Evolutionary conservation across 176 grass and related monocot genomes (phyloP).

Genomic region (Pontederia crassipes): DNA sequence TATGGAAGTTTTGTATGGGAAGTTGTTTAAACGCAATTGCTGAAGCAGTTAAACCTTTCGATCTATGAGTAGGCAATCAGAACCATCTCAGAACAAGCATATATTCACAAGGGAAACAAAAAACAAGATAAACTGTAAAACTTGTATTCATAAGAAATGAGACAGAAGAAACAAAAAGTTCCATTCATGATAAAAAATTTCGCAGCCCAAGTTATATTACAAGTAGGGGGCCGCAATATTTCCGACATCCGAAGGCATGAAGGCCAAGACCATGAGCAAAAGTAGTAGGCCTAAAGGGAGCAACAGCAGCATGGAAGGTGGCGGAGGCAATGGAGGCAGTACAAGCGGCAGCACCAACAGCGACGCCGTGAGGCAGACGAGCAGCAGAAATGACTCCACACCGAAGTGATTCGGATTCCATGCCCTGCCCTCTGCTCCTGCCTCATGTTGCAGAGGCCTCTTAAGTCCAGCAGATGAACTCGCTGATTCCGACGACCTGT

Average conservation of each 20-base stretch:
- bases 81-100: too few species aligned
- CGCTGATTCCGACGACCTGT: not conserved
- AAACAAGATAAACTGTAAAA: too few species aligned
- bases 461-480: not conserved
- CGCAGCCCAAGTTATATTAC: slow-evolving; percentile 19
- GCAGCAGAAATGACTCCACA: slow-evolving; percentile 34
- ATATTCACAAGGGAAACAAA: too few species aligned
- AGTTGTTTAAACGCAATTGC: too few species aligned
- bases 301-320: slow-evolving; percentile 46
- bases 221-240: slow-evolving; percentile 39
- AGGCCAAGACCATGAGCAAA: slow-evolving; percentile 45
- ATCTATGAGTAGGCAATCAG: too few species aligned
- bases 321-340: slow-evolving; percentile 57
- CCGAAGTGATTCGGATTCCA: slow-evolving; percentile 36
- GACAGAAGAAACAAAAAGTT: too few species aligned
- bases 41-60: too few species aligned
- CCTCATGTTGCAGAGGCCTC: not conserved
- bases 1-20: too few species aligned
- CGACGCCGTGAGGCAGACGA: slow-evolving; percentile 33
- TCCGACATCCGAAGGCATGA: slow-evolving; percentile 47
- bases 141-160: too few species aligned
- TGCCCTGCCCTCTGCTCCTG: not conserved
- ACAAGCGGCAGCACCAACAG: slow-evolving; percentile 60
- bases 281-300: slow-evolving; percentile 46
- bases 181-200: too few species aligned